Conservation (phyloP, 768 basidiomycete genomes). For the Agrocybe pediades region DNA sequence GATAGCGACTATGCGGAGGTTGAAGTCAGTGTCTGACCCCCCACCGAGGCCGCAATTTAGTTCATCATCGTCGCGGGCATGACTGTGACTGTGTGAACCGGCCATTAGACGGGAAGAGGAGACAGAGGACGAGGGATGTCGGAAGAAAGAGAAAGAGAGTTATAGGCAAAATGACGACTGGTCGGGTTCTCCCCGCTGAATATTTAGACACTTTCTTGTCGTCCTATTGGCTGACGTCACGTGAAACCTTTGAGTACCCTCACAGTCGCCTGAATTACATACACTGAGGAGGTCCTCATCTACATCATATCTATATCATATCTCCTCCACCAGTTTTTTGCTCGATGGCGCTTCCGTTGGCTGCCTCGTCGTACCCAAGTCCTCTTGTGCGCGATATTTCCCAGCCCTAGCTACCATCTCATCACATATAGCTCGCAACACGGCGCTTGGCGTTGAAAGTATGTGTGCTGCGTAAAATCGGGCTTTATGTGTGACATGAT, state of each 20-base stretch:
- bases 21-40: conserved; percentile 46
- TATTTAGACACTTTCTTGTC: not conserved
- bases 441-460: conserved; percentile 44
- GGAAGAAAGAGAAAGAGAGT: conserved; percentile 13
- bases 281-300: conserved; percentile 1
- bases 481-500: conserved; percentile 59
- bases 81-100: not conserved
- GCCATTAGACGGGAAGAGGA: conserved; percentile 7
- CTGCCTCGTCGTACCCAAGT: not conserved
- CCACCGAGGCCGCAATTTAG: conserved; percentile 53
- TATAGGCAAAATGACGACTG: conserved; percentile 30
- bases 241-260: conserved; percentile 29
- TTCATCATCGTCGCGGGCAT: conserved; percentile 14
- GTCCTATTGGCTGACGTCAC: conserved; percentile 18
- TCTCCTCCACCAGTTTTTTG: conserved; percentile 9
- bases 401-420: conserved; percentile 31
- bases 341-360: not conserved
- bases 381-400: conserved; percentile 1
- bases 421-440: conserved; percentile 36
- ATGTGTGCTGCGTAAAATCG: conserved; percentile 71
- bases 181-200: conserved; percentile 29
- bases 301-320: not conserved
- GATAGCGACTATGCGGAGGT: conserved; percentile 68
- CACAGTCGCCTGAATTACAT: conserved; percentile 20
- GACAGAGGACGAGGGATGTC: conserved; percentile 5